Evolutionary conservation across 345 rosid species (phyloP), one percentile per base, ranked within the genome.

Genomic region (Trapa incisa): DNA sequence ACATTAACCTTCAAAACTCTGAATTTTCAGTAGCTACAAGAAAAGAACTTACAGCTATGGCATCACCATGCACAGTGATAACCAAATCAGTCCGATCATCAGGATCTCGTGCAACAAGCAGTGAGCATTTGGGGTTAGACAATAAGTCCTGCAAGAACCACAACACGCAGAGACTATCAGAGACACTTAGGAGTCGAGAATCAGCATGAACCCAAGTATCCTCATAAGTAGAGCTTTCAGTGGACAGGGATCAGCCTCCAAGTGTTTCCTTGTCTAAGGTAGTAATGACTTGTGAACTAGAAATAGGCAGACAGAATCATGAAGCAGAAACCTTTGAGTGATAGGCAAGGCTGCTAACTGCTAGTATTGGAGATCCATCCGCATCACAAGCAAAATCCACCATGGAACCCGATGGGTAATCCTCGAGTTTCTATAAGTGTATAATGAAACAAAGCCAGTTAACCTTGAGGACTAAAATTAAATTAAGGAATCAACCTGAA

Each of bases 381-480:
- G 78, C 82, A 75, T 83, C 97, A 71, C 92, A 87, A 16, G 97
- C 94, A 79, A 87, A 88, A 79, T 90, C 99, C 73, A 94, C 95
- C 91, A 86, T 80, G 3, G 92, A 83, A 1, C 97, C 97, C 47
- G 99, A 90, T 54, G 99, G 97, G 72, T 90, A 93, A 72, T 91
- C 96, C 61, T 72, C 95, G 42, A 80, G 75, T 72, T 82, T 87
- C 95, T 92, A 88, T 78, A 80, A 15, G 72, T 29, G 4, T 4
- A 57, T 5, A 32, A 35, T 32, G 72, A 71, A 74, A 68, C 67
- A 4, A 37, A 29, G 12, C 12, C 22, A 63, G 54, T 50, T 37
- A 38, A 9, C 0, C 29, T 12, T n/a, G 52, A 16, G 53, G 42
- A 16, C 53, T 8, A 43, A 42, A 1, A 38, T 16, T 0, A 0